Evolutionary conservation across 306 rosid species (phyloP).

Genomic region (Rubus parviflorus): DNA sequence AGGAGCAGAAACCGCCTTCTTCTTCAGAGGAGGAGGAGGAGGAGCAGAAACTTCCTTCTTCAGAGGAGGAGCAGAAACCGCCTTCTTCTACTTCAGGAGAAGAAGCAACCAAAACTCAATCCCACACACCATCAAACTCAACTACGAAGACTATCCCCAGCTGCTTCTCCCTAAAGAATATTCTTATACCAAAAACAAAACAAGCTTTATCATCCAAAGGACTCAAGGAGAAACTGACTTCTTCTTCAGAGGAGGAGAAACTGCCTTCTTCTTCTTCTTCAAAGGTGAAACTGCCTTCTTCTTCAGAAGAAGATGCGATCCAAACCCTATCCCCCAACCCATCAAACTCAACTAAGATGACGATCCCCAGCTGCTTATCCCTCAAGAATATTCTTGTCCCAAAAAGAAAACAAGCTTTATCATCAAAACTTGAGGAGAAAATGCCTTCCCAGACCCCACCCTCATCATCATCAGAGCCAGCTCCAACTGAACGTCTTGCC

Average conservation of each 20-base stretch:
- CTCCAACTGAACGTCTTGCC: background rate
- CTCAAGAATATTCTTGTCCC: background rate
- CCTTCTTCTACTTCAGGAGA: background rate
- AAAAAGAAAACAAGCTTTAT: background rate
- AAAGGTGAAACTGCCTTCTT: background rate
- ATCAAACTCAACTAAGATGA: background rate
- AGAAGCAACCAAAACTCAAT: too few relatives aligned
- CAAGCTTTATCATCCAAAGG: background rate
- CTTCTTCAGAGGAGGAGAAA: background rate
- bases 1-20: too few relatives aligned
- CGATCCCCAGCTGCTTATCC: background rate
- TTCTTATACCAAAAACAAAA: background rate
- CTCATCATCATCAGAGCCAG: background rate
- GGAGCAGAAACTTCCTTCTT: too few relatives aligned
- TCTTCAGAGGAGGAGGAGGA: background rate
- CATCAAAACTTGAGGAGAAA: background rate
- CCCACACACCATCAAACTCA: background rate
- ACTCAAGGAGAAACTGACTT: background rate
- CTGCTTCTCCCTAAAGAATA: background rate
- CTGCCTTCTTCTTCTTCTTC: background rate
- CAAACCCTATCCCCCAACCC: background rate
- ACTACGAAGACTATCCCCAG: background rate
- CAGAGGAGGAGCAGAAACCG: too few relatives aligned
- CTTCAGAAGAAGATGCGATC: background rate
- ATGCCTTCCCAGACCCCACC: background rate